Percentiles rank a stretch among this genome's conserved stretches.
These are phyloP conservation scores for Saturnispora hagleri DNA, from an alignment of 805 yeast species.

Conservation along the genomic window DNA sequence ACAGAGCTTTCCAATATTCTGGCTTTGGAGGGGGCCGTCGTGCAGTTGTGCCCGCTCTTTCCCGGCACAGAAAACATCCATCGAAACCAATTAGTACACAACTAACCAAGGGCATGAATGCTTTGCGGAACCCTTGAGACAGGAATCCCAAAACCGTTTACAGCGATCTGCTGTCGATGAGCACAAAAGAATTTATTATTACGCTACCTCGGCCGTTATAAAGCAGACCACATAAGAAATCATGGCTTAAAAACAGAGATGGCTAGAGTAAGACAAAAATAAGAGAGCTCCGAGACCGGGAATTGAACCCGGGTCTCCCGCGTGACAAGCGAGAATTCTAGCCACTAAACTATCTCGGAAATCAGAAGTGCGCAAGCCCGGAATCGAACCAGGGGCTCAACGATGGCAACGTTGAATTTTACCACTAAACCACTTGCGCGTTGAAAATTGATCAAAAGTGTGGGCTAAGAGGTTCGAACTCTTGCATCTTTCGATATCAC, in stretches of 20 bases:
- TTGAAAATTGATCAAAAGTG: not conserved
- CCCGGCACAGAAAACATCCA: too few relatives aligned
- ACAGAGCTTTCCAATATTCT: too few relatives aligned
- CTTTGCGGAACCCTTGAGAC: too few relatives aligned
- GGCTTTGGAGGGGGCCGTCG: too few relatives aligned
- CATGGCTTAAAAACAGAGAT: too few relatives aligned
- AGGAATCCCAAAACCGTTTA: too few relatives aligned
- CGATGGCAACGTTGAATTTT: constrained; percentile 24
- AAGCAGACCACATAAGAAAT: not conserved
- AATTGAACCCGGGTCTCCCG: constrained; percentile 36
- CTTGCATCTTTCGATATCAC: not conserved
- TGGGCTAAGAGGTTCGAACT: not conserved
- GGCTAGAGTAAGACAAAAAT: not conserved
- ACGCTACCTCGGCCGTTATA: not conserved
- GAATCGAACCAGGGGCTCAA: constrained; percentile 25
- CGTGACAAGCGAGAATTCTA: constrained; percentile 36
- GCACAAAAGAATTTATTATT: not conserved
- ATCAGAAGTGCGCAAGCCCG: constrained; percentile 20
- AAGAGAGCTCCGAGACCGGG: constrained; percentile 31
- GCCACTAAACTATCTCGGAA: constrained; percentile 35
- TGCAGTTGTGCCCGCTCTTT: too few relatives aligned
- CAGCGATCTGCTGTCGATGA: not conserved
- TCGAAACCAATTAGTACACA: too few relatives aligned
- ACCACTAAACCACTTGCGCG: constrained; percentile 24
- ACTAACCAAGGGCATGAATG: too few relatives aligned